A percentile compares a stretch with the other conserved stretches of the same genome.
Evolutionary conservation across 2,329 filamentous ascomycete species (phyloP).

Genomic region (Epicoccum sorghinum): DNA sequence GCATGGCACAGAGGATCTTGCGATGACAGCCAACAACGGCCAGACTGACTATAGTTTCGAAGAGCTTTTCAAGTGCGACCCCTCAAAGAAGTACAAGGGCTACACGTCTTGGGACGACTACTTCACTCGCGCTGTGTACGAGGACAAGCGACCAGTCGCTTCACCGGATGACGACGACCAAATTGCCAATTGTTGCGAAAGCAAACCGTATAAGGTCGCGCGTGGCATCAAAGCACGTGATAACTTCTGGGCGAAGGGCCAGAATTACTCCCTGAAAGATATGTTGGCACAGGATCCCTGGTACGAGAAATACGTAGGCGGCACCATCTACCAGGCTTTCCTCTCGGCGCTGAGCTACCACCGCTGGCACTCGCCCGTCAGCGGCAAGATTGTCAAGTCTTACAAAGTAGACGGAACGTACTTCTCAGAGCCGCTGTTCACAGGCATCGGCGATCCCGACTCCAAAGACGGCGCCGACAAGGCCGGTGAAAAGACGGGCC

Average conservation of each 20-base stretch:
- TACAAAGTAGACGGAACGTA: slow-evolving; percentile 70
- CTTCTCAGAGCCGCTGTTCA: slow-evolving; percentile 66
- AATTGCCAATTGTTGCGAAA: slow-evolving; percentile 71
- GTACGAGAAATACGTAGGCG: slow-evolving; percentile 63
- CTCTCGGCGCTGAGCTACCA: slow-evolving; percentile 72
- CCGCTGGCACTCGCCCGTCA: slow-evolving; percentile 73
- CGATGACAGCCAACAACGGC: slow-evolving; percentile 25
- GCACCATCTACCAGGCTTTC: slow-evolving; percentile 74
- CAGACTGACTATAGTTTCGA: slow-evolving; percentile 56
- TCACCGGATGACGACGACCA: slow-evolving; percentile 60
- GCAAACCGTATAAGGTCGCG: slow-evolving; percentile 61
- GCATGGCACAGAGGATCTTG: slow-evolving; percentile 45
- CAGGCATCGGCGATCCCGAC: slow-evolving; percentile 50
- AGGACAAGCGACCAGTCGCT: slow-evolving; percentile 64
- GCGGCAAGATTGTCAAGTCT: slow-evolving; percentile 63
- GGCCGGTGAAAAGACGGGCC: slow-evolving; percentile 57
- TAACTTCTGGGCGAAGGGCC: slow-evolving; percentile 71
- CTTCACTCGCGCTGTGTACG: slow-evolving; percentile 66
- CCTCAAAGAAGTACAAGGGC: slow-evolving; percentile 60
- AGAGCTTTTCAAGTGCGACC: slow-evolving; percentile 67
- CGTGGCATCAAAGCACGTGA: slow-evolving; percentile 62
- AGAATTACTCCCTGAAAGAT: slow-evolving; percentile 69
- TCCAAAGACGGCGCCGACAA: slow-evolving; percentile 47
- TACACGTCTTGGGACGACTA: slow-evolving; percentile 74
- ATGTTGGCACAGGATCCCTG: slow-evolving; percentile 66